phyloP scores from a whole-genome alignment of 345 rosid species.

The Excoecaria cochinchinensis region DNA sequence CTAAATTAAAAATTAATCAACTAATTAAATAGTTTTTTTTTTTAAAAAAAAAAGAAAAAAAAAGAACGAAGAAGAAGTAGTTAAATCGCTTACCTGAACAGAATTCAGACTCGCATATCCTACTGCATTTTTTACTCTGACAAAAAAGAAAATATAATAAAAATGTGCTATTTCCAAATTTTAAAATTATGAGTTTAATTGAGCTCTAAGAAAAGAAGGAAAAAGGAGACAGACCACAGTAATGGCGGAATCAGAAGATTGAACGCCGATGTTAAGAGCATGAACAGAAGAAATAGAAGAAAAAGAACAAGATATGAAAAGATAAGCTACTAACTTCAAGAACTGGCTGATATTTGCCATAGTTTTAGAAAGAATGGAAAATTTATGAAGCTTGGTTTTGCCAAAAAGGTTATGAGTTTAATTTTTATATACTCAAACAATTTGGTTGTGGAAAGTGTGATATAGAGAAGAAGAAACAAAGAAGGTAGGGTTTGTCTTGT shows the following conservation, averaged over 20 bases:
- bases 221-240: conserved; percentile 43
- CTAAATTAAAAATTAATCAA: too few relatives aligned
- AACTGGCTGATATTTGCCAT: conserved; percentile 21
- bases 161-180: background rate
- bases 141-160: conserved; percentile 1
- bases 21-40: too few relatives aligned
- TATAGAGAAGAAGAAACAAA: background rate
- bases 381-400: conserved; percentile 27
- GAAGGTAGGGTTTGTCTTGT: conserved; percentile 34
- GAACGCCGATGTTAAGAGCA: conserved; percentile 73
- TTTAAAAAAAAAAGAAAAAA: too few relatives aligned
- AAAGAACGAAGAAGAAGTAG: too few relatives aligned
- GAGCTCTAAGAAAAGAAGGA: too few relatives aligned
- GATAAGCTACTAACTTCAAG: conserved; percentile 21
- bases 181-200: background rate
- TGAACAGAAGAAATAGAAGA: conserved; percentile 34
- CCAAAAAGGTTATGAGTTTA: conserved; percentile 26
- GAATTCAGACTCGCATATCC: conserved; percentile 81
- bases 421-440: background rate
- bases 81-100: conserved; percentile 51
- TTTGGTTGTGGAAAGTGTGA: background rate
- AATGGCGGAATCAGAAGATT: conserved; percentile 43
- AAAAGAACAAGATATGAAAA: conserved; percentile 17
- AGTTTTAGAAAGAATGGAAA: background rate
- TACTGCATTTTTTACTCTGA: conserved; percentile 77